Conservation (phyloP, 805 yeast species). For the Pichia exigua region DNA sequence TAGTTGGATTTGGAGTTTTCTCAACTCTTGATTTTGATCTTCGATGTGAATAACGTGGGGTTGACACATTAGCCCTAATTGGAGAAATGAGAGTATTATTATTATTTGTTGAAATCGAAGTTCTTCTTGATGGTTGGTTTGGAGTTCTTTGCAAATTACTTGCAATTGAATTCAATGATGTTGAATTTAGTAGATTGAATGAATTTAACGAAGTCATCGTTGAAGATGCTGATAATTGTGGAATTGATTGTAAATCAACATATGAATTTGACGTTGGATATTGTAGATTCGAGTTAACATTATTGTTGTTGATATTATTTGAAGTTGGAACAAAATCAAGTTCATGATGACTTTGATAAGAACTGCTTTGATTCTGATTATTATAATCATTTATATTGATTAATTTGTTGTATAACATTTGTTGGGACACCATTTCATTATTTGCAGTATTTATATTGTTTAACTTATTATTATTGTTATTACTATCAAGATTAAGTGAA, state of each 20-base stretch:
- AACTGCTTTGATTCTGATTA: conserved; percentile 7
- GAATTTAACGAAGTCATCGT: conserved; percentile 8
- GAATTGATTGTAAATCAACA: not conserved
- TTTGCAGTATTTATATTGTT: not conserved
- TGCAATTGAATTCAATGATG: conserved; percentile 9
- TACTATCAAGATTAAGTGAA: conserved; percentile 1
- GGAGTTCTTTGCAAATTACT: conserved; percentile 12
- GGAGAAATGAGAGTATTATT: conserved; percentile 12
- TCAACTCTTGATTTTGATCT: conserved; percentile 21
- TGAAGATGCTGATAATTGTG: not conserved
- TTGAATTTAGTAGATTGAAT: conserved; percentile 5
- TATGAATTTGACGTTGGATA: not conserved
- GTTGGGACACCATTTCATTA: not conserved
- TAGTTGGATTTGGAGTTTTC: conserved; percentile 32
- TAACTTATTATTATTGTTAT: not conserved
- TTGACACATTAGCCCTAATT: conserved; percentile 5
- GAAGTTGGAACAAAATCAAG: not conserved
- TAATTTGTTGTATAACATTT: not conserved
- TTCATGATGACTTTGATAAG: not conserved
- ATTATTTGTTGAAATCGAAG: conserved; percentile 7
- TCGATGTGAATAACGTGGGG: conserved; percentile 8
- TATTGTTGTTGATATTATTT: not conserved
- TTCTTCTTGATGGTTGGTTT: conserved; percentile 16
- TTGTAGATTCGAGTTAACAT: not conserved
- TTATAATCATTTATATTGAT: conserved; percentile 1